Evolutionary conservation across 2,329 filamentous ascomycete genomes (phyloP), one percentile per base, ranked within the genome.

Genomic region (Sporothrix globosa): DNA sequence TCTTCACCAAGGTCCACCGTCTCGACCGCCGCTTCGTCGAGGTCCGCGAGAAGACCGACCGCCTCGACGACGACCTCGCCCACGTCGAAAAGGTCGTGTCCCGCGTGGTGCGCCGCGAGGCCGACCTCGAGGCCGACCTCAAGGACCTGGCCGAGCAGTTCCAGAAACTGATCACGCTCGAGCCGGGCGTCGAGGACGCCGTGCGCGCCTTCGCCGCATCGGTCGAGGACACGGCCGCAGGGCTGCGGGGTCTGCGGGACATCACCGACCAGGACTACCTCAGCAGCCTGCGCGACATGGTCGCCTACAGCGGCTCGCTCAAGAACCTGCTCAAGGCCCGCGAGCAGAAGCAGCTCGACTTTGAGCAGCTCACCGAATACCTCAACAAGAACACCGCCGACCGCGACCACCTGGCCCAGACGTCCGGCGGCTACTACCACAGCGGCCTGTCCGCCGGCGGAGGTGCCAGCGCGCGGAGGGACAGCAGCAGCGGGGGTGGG

Each of bases 331-430:
- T 99, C 73, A 97, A 97, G 80, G 92, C 92, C 1, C 90, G 96
- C 48, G 96, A 99, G 82, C 93, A 96, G 82, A 99, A 99, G 79
- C 96, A 99, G 79, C 90, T 99, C 71, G 96, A 99, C 82, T 97
- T 95, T 77, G 96, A 99, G 81, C 94, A 93, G 74, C 86, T 99
- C 46, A 97, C 93, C 39, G 95, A 98, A 78, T 98, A 98, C 80
- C 91, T 97, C 69, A 92, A 92, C 82, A 97, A 97, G 79, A 93
- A 92, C 0, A 93, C 92, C 2, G 83, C 89, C 3, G 96, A 99
- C 80, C 91, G 94, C 63, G 96, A 99, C 80, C 84, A 87, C 19
- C 88, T 97, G 2, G 84, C 85, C 10, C 60, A 63, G 69, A 14
- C 68, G 9, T 88, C 88, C 0, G 88, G 73, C 27, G 70, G 89